Conservation (phyloP, 345 rosid species). For the Gossypium raimondii region DNA sequence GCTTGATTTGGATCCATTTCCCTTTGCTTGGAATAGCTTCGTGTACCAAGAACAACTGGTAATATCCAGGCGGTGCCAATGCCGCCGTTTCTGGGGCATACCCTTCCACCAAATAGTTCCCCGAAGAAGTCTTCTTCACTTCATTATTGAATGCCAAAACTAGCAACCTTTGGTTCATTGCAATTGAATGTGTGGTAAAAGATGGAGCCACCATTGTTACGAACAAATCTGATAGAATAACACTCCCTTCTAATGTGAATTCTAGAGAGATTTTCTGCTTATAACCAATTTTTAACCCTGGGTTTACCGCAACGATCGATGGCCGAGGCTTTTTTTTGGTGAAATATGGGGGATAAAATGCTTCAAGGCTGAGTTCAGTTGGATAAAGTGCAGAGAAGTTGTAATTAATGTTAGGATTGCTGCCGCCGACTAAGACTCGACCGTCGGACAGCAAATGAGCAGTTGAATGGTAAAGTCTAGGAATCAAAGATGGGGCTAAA, state of each 20-base stretch:
- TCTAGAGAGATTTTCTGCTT: conserved; percentile 23
- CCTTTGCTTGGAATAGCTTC: conserved; percentile 40
- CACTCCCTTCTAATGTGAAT: conserved; percentile 15
- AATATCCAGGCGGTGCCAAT: conserved; percentile 44
- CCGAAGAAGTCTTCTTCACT: background rate
- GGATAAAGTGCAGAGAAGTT: conserved; percentile 33
- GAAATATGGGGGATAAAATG: conserved; percentile 44
- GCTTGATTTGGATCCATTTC: conserved; percentile 32
- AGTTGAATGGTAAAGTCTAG: conserved; percentile 43
- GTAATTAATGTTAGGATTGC: conserved; percentile 36
- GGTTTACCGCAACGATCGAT: conserved; percentile 19
- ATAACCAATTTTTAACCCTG: conserved; percentile 13
- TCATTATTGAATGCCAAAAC: conserved; percentile 28
- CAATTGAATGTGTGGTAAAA: conserved; percentile 57
- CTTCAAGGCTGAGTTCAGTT: conserved; percentile 39
- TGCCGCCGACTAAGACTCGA: conserved; percentile 41
- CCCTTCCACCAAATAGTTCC: conserved; percentile 1
- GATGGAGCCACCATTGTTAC: conserved; percentile 51
- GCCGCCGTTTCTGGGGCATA: conserved; percentile 29
- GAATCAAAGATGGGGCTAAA: conserved; percentile 30
- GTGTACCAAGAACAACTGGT: conserved; percentile 37
- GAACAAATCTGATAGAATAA: conserved; percentile 4
- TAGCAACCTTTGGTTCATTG: conserved; percentile 59
- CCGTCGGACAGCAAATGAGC: conserved; percentile 42
- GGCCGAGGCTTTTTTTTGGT: conserved; percentile 20